phyloP scores from a whole-genome alignment of 345 rosid genomes.

The Eutrema yunnanense region DNA sequence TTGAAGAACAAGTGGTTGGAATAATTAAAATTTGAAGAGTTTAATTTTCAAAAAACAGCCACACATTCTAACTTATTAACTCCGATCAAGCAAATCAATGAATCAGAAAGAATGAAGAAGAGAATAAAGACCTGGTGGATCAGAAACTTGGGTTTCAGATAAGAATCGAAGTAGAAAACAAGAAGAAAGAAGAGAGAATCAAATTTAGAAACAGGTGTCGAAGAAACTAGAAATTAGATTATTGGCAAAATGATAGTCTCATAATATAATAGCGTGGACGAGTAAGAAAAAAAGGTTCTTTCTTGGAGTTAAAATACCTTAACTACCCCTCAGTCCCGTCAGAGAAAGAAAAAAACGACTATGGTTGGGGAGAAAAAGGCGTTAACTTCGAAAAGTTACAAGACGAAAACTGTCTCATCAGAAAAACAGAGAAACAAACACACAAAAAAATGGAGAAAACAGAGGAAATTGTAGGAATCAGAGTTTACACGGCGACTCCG shows the following conservation, averaged over 20 bases:
- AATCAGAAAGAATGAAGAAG: neutral
- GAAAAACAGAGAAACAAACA: neutral
- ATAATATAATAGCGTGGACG: neutral
- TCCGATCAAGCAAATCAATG: neutral
- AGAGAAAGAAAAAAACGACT: neutral
- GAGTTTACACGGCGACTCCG: constrained; percentile 51
- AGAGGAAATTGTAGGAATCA: constrained; percentile 47
- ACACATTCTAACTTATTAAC: neutral
- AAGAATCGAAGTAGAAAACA: neutral
- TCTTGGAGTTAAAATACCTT: neutral
- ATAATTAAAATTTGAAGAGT: neutral
- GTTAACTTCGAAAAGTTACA: neutral
- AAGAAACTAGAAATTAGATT: neutral
- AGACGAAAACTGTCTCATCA: neutral
- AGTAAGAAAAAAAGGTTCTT: neutral
- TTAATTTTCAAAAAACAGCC: neutral
- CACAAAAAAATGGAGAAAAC: constrained; percentile 60
- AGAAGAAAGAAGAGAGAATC: neutral
- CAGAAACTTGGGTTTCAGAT: neutral
- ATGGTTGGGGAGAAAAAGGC: neutral
- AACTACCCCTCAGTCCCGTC: constrained; percentile 11
- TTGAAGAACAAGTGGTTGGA: neutral
- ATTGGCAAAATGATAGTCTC: constrained; percentile 13
- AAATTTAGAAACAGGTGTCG: neutral
- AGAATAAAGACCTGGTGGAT: constrained; percentile 11